Conservation (phyloP, 2,329 filamentous ascomycete genomes). For the Grosmannia clavigera region DNA sequence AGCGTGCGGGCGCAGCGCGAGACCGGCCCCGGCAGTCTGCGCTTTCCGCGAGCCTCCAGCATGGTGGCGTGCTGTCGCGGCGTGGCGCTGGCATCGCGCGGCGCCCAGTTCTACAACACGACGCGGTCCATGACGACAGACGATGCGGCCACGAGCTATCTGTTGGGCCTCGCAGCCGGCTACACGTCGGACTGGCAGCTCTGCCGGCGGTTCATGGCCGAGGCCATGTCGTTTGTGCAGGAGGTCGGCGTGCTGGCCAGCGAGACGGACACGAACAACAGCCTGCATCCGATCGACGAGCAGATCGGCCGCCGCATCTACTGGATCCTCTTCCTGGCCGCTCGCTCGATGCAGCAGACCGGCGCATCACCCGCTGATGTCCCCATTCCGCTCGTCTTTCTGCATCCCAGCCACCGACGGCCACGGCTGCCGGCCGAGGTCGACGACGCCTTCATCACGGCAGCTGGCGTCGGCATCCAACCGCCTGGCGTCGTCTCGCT, state of each 20-base stretch:
- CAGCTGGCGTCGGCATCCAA: constrained; percentile 57
- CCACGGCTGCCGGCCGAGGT: constrained; percentile 71
- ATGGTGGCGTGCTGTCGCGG: constrained; percentile 60
- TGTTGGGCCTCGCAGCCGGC: constrained; percentile 52
- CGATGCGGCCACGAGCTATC: constrained; percentile 62
- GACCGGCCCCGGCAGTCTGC: no score
- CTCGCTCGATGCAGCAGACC: constrained; percentile 65
- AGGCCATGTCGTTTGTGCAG: constrained; percentile 56
- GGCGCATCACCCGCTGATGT: constrained; percentile 60
- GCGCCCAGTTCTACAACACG: constrained; percentile 36
- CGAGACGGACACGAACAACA: no score
- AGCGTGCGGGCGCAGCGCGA: constrained; percentile 49
- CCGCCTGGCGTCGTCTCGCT: constrained; percentile 55
- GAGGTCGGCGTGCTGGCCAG: constrained; percentile 43
- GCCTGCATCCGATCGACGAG: constrained; percentile 49
- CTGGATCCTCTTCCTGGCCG: constrained; percentile 68
- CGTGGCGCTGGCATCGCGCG: constrained; percentile 55
- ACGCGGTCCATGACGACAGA: constrained; percentile 33
- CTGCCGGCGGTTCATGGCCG: constrained; percentile 60
- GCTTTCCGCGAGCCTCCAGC: constrained; percentile 40
- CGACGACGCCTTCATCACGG: constrained; percentile 70
- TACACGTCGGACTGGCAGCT: constrained; percentile 57
- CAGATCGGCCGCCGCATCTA: constrained; percentile 71
- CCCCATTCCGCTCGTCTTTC: constrained; percentile 46
- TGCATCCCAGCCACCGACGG: constrained; percentile 55